These are phyloP conservation scores for Phanerochaete carnosa DNA, from an alignment of 768 basidiomycete species.

Conservation along the genomic window DNA sequence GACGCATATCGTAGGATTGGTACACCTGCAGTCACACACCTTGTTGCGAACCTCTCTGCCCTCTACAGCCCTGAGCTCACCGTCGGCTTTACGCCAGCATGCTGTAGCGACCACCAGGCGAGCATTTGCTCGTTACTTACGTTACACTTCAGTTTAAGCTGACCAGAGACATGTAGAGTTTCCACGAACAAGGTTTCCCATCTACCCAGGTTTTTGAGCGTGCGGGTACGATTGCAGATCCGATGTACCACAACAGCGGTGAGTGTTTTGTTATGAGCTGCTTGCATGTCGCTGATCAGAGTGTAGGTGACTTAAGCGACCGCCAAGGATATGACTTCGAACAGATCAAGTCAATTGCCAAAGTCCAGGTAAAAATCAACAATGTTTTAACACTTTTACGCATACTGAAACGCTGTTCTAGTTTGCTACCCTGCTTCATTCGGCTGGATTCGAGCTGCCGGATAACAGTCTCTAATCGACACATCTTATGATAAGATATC, in stretches of 20 bases:
- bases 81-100: conserved; percentile 68
- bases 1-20: conserved; percentile 58
- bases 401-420: conserved; percentile 24
- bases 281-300: not conserved
- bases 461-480: not conserved
- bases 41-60: conserved; percentile 70
- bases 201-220: conserved; percentile 88
- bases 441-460: conserved; percentile 54
- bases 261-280: conserved; percentile 14
- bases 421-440: conserved; percentile 70
- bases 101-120: conserved; percentile 91
- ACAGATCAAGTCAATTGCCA: conserved; percentile 80
- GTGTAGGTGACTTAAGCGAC: conserved; percentile 69
- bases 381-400: not conserved
- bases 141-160: not conserved
- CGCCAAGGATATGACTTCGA: conserved; percentile 80
- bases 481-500: too few species aligned
- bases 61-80: conserved; percentile 80
- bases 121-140: conserved; percentile 7
- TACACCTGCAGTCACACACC: conserved; percentile 68
- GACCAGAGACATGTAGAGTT: conserved; percentile 45
- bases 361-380: conserved; percentile 74
- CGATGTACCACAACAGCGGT: conserved; percentile 88
- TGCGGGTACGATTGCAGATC: conserved; percentile 80
- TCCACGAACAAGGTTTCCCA: conserved; percentile 80